Evolutionary conservation across 345 rosid species (phyloP), one percentile per base, ranked within the genome.

Genomic region (Melastoma malabathricum): DNA sequence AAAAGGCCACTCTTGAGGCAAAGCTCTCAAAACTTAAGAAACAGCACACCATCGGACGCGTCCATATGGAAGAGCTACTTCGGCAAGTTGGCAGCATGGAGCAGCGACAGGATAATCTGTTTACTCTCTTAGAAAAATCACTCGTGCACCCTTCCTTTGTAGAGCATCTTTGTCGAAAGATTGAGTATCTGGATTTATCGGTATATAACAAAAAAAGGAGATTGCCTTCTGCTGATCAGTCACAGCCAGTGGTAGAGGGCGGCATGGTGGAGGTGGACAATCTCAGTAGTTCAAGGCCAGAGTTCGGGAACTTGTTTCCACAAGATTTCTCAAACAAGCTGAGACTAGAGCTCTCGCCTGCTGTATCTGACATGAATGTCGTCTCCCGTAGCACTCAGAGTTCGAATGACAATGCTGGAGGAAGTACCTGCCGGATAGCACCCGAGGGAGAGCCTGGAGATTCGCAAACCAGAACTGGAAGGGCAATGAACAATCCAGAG

Each of bases 291-390:
- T 84, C 88, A 3, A 77, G 82, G 60, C 70, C 76, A 2, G 85
- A 82, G 62, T 59, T 60, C 63, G 95, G 86, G 50, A 80, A 65
- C 64, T 58, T 78, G 56, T 72, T 82, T 70, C 83, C 69, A 52
- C 86, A 75, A 50, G 83, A 75, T 66, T 86, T 86, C 72, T 76
- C 87, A n/a, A 74, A 66, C 68, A 82, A 77, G 70, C 61, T 90
- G 64, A 71, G 85, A 38, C 76, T 90, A 59, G 96, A 84, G 69
- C 75, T 90, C 31, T 77, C 92, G 15, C 86, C 96, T 16, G 68
- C 92, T 1, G 75, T 80, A 63, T 90, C 96, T 43, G 94, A 86
- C 67, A 70, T 86, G 56, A 82, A 90, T 69, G 67, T 90, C 77
- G 72, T 78, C 60, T 84, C 96, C 31, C 72, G 63, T 25, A 82